Evolutionary conservation across 768 basidiomycete species (phyloP).

Genomic region (Tremella fuciformis): DNA sequence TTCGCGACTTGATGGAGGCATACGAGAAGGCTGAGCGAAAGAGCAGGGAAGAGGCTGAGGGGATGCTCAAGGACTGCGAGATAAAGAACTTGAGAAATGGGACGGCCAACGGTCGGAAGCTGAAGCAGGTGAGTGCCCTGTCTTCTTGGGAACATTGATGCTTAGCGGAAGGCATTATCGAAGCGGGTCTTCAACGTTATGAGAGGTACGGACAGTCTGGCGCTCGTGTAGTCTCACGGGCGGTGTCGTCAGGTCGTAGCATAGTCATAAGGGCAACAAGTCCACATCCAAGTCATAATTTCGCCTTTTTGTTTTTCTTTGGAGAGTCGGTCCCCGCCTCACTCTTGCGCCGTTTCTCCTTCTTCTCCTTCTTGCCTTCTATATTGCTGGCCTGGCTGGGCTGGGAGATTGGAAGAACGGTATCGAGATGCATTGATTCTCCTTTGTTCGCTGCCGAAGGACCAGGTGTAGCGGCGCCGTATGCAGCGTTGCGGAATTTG

Average conservation of each 20-base stretch:
- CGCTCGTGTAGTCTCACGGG: constrained; percentile 19
- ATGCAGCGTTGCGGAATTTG: constrained; percentile 49
- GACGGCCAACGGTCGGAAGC: constrained; percentile 28
- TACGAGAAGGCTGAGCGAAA: constrained; percentile 43
- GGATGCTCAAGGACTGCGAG: constrained; percentile 40
- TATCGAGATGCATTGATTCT: too few relatives aligned
- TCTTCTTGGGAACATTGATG: constrained; percentile 4
- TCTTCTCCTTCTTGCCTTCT: too few relatives aligned
- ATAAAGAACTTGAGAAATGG: constrained; percentile 41
- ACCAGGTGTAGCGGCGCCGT: constrained; percentile 37
- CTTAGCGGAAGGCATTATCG: constrained; percentile 27
- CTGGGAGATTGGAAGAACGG: too few relatives aligned
- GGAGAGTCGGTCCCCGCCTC: not conserved
- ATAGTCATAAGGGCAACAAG: not conserved
- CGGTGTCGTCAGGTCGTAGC: not conserved
- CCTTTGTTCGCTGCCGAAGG: constrained; percentile 6
- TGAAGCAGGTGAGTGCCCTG: constrained; percentile 26
- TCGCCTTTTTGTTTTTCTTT: constrained; percentile 7
- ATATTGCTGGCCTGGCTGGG: too few relatives aligned
- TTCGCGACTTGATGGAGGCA: constrained; percentile 44
- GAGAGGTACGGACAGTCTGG: constrained; percentile 41
- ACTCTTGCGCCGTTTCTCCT: not conserved
- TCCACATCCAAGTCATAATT: not conserved
- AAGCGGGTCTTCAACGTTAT: constrained; percentile 37
- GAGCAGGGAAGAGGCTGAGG: constrained; percentile 28